phyloP scores from a whole-genome alignment of 164 flowering plant genomes.

The Liriodendron chinense region DNA sequence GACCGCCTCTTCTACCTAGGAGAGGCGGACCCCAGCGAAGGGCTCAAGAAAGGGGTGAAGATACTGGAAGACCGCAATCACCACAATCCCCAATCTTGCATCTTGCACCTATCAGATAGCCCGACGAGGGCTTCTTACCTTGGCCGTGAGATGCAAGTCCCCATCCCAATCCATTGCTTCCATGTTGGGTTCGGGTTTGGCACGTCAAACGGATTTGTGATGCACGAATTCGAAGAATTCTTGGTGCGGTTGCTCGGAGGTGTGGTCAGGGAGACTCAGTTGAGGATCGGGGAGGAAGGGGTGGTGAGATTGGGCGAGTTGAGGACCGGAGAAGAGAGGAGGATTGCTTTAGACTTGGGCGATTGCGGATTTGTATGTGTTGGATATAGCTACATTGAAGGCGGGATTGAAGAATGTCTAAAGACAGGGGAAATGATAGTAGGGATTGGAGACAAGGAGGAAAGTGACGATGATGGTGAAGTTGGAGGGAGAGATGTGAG shows the following conservation, averaged over 20 bases:
- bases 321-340: constrained; percentile 76
- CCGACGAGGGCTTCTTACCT: constrained; percentile 50
- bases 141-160: constrained; percentile 32
- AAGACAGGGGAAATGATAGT: constrained; percentile 61
- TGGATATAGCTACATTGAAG: constrained; percentile 67
- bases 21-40: constrained; percentile 76
- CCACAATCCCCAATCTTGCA: constrained; percentile 55
- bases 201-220: constrained; percentile 52
- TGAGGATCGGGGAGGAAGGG: constrained; percentile 60
- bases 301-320: constrained; percentile 63
- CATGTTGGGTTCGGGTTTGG: constrained; percentile 74
- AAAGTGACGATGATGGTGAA: constrained; percentile 20
- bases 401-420: constrained; percentile 44
- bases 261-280: constrained; percentile 50
- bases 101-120: constrained; percentile 70
- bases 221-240: constrained; percentile 82
- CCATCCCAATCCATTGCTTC: constrained; percentile 56
- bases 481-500: constrained; percentile 27
- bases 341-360: constrained; percentile 46
- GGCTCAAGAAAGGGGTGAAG: constrained; percentile 69
- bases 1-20: constrained; percentile 76
- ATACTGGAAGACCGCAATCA: constrained; percentile 64
- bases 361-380: constrained; percentile 41
- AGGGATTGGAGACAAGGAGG: constrained; percentile 40
- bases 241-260: constrained; percentile 62